A percentile compares a stretch with the other conserved stretches of the same genome.
phyloP scores from a whole-genome alignment of 148 eudicot species.

The Rhododendron ferrugineum region DNA sequence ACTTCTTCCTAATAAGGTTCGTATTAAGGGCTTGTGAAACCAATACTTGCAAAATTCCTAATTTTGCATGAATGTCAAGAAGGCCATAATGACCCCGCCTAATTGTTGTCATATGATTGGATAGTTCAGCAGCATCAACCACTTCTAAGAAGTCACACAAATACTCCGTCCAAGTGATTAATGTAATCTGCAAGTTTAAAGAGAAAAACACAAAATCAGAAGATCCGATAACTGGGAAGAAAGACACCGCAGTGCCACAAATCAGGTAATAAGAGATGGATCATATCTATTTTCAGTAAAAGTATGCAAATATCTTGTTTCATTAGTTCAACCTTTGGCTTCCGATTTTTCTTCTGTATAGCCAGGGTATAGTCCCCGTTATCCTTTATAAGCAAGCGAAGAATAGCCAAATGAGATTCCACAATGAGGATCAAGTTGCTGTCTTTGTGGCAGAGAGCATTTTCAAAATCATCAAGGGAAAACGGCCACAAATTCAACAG shows the following conservation, averaged over 20 bases:
- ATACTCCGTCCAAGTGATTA: slow-evolving; percentile 77
- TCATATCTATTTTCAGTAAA: neutral
- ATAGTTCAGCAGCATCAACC: slow-evolving; percentile 39
- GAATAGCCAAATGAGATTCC: slow-evolving; percentile 79
- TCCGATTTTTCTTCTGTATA: slow-evolving; percentile 52
- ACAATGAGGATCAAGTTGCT: slow-evolving; percentile 64
- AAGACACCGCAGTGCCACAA: neutral
- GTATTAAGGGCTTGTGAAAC: slow-evolving; percentile 52
- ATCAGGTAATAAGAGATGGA: neutral
- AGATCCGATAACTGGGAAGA: neutral
- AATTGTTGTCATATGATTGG: slow-evolving; percentile 53
- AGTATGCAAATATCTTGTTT: neutral
- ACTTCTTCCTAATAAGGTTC: slow-evolving; percentile 48
- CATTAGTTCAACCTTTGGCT: slow-evolving; percentile 58
- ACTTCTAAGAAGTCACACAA: slow-evolving; percentile 83
- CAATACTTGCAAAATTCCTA: slow-evolving; percentile 60
- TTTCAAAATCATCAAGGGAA: slow-evolving; percentile 83
- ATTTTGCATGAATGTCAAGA: slow-evolving; percentile 53
- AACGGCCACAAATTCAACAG: slow-evolving; percentile 70
- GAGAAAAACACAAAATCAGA: slow-evolving; percentile 11
- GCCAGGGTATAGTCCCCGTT: slow-evolving; percentile 47
- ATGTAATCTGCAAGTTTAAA: slow-evolving; percentile 54
- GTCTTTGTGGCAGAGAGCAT: slow-evolving; percentile 73
- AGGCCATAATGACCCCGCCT: slow-evolving; percentile 89
- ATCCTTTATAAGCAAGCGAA: slow-evolving; percentile 72